Percentiles rank a stretch among this genome's conserved stretches.
phyloP scores from a whole-genome alignment of 495 filamentous ascomycete species.

The Podospora tetraspora region DNA sequence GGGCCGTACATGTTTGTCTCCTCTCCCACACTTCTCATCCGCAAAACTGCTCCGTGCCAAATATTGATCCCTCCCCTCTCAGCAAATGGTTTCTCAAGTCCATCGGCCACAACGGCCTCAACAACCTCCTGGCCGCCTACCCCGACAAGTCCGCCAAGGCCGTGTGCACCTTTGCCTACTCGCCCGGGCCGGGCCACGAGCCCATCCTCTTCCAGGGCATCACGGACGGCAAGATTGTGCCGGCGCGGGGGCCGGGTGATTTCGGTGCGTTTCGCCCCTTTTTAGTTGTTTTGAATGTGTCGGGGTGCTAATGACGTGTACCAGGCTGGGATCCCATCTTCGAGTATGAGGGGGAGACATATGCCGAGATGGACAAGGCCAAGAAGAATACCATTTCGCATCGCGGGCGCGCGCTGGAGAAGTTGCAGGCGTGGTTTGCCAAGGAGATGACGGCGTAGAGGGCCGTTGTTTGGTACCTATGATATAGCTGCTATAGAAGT shows the following conservation, averaged over 20 bases:
- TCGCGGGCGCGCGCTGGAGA: conserved; percentile 75
- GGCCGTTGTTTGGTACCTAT: not conserved
- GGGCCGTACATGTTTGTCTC: conserved; percentile 85
- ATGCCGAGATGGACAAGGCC: conserved; percentile 91
- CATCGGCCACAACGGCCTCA: conserved; percentile 76
- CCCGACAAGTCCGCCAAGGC: conserved; percentile 86
- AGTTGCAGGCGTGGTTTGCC: conserved; percentile 78
- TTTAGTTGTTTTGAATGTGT: not conserved
- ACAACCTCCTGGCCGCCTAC: conserved; percentile 86
- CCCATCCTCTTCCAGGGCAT: conserved; percentile 87
- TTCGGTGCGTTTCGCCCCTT: conserved; percentile 59
- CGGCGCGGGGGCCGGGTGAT: conserved; percentile 62
- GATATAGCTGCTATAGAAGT: not conserved
- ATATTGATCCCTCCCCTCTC: not conserved
- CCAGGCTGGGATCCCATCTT: conserved; percentile 95
- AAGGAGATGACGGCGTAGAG: conserved; percentile 35
- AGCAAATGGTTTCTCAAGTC: conserved; percentile 91
- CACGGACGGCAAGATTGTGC: conserved; percentile 69
- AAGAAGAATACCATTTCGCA: conserved; percentile 94
- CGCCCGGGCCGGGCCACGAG: conserved; percentile 74
- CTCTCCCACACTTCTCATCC: not conserved
- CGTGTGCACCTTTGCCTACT: conserved; percentile 94
- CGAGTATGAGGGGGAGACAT: conserved; percentile 90
- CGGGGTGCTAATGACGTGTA: not conserved
- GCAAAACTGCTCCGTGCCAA: no score